Base-by-base conservation (phyloP, 2,329 filamentous ascomycete species). In the Periconia macrospinosa region DNA sequence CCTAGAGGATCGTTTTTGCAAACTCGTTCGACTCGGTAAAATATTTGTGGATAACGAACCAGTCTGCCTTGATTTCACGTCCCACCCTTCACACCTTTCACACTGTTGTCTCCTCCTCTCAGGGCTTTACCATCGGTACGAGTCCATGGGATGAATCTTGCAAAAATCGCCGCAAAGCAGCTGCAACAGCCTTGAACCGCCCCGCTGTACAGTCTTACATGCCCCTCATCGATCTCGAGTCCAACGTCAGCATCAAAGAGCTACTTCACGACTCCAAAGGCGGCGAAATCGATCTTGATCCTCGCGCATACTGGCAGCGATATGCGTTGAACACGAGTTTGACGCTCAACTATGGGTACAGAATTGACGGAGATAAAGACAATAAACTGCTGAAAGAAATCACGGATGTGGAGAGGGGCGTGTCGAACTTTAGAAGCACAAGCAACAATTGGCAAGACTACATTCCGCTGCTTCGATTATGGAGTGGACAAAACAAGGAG, bases 361-460 rank as follows among this genome's bases (percentile, higher is more conserved):
- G 90, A 35, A 90, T 93, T 52, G 81, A 87, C 50, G 89, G 87
- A 0, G 84, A 86, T 57, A 82, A 89, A 44, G 79, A 91, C 53
- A 83, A 88, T 57, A 77, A 82, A 40, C 77, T 92, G 8, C 78
- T 93, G 6, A 78, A 83, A 18, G 90, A 93, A 67, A 92, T 94
- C 53, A 85, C 86, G 0, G 79, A 86, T 45, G 89, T 93, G 2
- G 90, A 93, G 70, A 82, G 89, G 30, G 86, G 85, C 6, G 86
- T 94, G 20, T 88, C 86, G 49, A 90, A 90, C 62, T 88, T 92
- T 67, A 78, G 90, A 45, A 89, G 85, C 23, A 93, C 89, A 0
- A 90, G 87, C 63, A 91, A 92, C 67, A 93, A 93, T 69, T 90
- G 88, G 85, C 88, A 91, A 65, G 90, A 94, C 65, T 93, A 93